Evolutionary conservation across 2,329 filamentous ascomycete genomes (phyloP).

Genomic region (Aureobasidium sp.): DNA sequence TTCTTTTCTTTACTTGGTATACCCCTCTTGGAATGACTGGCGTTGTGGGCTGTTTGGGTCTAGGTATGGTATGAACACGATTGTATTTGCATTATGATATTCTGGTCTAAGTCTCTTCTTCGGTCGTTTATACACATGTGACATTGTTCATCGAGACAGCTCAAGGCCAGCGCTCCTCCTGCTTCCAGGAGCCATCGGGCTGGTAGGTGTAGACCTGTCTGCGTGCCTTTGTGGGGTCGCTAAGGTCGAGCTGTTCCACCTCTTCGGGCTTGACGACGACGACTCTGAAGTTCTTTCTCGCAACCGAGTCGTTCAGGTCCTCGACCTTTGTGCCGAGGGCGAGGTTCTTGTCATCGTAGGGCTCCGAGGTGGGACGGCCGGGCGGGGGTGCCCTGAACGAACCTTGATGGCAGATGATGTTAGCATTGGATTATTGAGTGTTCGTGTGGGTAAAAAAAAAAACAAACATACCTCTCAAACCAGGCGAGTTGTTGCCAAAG

Average conservation of each 20-base stretch:
- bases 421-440: constrained; percentile 9
- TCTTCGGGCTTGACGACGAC: constrained; percentile 76
- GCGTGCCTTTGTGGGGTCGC: constrained; percentile 51
- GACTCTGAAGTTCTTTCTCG: constrained; percentile 70
- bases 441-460: neutral
- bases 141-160: neutral
- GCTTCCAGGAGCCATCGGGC: constrained; percentile 51
- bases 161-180: constrained; percentile 59
- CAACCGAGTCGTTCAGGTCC: constrained; percentile 60
- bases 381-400: constrained; percentile 52
- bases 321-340: constrained; percentile 56
- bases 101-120: neutral
- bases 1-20: neutral
- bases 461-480: constrained; percentile 55
- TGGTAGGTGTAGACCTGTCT: constrained; percentile 60
- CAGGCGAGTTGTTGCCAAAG: constrained; percentile 80
- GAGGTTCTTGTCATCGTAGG: constrained; percentile 36
- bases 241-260: constrained; percentile 66
- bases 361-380: constrained; percentile 36
- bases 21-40: neutral
- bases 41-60: neutral
- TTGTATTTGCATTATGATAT: neutral
- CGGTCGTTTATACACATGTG: neutral
- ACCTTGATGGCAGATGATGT: constrained; percentile 35
- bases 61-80: neutral